A percentile compares a stretch with the other conserved stretches of the same genome.
Evolutionary conservation across 2,329 filamentous ascomycete species (phyloP).

Genomic region (Diplodia seriata): DNA sequence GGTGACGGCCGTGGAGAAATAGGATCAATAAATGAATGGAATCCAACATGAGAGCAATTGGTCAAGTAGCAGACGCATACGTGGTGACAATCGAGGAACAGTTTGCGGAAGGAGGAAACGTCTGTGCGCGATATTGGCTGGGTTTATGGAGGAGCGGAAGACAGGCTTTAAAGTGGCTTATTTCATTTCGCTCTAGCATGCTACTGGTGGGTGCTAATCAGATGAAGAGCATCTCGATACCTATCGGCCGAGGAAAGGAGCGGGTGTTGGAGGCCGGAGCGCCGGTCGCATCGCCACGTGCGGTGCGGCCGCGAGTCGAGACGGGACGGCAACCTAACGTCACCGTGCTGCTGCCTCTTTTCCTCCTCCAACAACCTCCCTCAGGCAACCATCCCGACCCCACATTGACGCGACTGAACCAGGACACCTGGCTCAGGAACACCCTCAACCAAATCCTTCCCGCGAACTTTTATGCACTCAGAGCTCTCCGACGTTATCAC

Average conservation of each 20-base stretch:
- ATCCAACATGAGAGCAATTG: background rate
- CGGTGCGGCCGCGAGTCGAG: conserved; percentile 5
- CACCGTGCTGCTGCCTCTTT: conserved; percentile 6
- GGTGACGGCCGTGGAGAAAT: background rate
- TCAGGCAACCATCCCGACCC: conserved; percentile 16
- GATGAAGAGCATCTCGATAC: background rate
- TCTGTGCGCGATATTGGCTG: background rate
- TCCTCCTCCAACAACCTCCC: conserved; percentile 3
- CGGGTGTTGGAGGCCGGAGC: background rate
- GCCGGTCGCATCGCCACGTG: conserved; percentile 17
- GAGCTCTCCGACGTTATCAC: conserved; percentile 60
- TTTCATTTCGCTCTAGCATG: background rate
- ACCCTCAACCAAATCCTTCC: conserved; percentile 31
- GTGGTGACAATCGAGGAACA: background rate
- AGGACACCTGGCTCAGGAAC: conserved; percentile 33
- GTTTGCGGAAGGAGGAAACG: background rate
- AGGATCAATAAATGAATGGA: no score
- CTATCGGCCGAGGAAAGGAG: background rate
- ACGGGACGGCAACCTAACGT: conserved; percentile 18
- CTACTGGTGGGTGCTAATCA: background rate
- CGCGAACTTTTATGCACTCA: conserved; percentile 68
- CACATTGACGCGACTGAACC: conserved; percentile 31
- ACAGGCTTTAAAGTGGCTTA: background rate
- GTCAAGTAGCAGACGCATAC: background rate
- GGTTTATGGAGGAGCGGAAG: background rate